Evolutionary conservation across 2,329 filamentous ascomycete species (phyloP), one percentile per base, ranked within the genome.

Genomic region (Clonostachys rhizophaga): DNA sequence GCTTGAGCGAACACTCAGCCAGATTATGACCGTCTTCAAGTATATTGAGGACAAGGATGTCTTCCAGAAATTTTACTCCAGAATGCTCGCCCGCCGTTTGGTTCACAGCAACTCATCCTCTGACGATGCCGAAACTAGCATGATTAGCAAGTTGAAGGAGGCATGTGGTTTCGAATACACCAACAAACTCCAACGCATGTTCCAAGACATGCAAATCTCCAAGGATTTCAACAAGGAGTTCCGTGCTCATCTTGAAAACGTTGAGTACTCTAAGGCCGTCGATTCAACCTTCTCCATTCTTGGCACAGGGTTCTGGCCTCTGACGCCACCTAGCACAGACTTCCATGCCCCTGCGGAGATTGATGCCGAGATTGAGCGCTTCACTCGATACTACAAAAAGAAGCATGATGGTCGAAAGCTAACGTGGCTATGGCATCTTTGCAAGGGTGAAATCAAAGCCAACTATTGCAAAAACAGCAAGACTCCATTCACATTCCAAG

Each of bases 1-100:
- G 61, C 79, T 97, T 58, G 94, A 99, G 70, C 86, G 87, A 55
- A 87, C 90, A 34, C 74, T 97, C 33, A 84, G 83, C 17, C 89
- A 96, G 65, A 94, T 99, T 59, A 99, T 99, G 94, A 96, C 92
- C 2, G 90, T 99, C 47, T 99, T 99, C 81, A 97, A 97, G 73
- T 99, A 99, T 69, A 97, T 99, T 53, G 94, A 99, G 65, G 95
- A 99, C 70, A 99, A 99, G 76, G 94, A 99, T 61, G 95, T 99
- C 6, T 99, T 99, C 79, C 94, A 97, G 68, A 99, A 97, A 68
- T 99, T 96, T 70, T 99, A 99, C 71, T 95, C 92, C 3, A 88
- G 91, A 52, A 96, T 96, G 86, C 74, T 99, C 57, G 94, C 94
- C 44, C 90, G 95, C 65, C 90, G 94, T 58, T 74, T 99, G 47